Percentiles rank a stretch among this genome's conserved stretches.
phyloP scores from a whole-genome alignment of 108 stramenopile genomes.

The Bacterosira constricta region DNA sequence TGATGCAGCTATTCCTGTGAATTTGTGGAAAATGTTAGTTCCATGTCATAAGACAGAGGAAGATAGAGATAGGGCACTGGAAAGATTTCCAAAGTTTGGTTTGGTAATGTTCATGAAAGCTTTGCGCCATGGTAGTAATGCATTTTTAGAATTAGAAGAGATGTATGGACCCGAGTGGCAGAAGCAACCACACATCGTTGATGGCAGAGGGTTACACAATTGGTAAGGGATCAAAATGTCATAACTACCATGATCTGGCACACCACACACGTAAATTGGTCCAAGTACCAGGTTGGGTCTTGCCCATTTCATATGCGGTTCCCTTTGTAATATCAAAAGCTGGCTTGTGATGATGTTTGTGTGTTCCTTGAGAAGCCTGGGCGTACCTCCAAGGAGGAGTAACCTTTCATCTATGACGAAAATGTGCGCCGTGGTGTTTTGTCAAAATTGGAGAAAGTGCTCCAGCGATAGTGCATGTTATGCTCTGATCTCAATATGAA shows the following conservation, averaged over 20 bases:
- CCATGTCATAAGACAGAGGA: background rate
- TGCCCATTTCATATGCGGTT: constrained; percentile 3
- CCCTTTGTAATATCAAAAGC: constrained; percentile 2
- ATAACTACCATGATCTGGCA: constrained; percentile 17
- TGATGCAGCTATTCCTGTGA: constrained; percentile 12
- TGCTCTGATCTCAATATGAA: background rate
- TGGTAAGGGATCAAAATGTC: background rate
- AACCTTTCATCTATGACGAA: background rate
- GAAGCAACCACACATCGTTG: background rate
- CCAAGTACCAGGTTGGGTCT: constrained; percentile 14
- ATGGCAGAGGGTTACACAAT: background rate
- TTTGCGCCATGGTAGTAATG: background rate
- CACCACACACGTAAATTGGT: constrained; percentile 5
- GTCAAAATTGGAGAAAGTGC: constrained; percentile 37
- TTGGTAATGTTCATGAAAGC: background rate
- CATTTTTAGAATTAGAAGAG: background rate
- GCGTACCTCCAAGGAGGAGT: background rate
- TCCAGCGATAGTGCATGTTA: constrained; percentile 20
- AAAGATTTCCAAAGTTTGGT: background rate
- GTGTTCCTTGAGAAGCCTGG: constrained; percentile 13
- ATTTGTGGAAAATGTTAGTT: background rate
- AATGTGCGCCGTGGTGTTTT: background rate
- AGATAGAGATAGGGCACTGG: background rate
- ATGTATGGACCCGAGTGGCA: background rate
- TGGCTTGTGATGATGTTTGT: constrained; percentile 14